Evolutionary conservation across 768 basidiomycete genomes (phyloP), one percentile per base, ranked within the genome.

Genomic region (Xerocomellus intermedius): DNA sequence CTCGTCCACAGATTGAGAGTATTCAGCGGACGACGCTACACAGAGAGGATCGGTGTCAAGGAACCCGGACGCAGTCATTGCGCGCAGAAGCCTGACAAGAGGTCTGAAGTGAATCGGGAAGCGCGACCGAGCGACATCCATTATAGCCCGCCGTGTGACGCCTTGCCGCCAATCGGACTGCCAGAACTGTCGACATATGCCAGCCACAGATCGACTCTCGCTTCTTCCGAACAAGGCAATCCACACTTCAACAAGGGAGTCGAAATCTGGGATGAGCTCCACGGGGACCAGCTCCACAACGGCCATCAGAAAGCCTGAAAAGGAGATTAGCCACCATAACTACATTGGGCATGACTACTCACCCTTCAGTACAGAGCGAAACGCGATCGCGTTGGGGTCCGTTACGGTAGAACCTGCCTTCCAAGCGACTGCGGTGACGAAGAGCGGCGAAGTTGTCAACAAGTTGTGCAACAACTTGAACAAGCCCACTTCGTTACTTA

Each of bases 341-440:
- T n/a, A 24, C 16, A 16, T 41, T 13, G 30, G 39, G 7, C 32
- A 7, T 42, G 51, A 36, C 19, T 5, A 66, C 76, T 33, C 42
- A 91, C 93, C 90, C 82, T 94, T 96, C 50, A 94, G 61, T 14
- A 94, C 86, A 7, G 90, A 89, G 33, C 92, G 83, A 65, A 83
- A 91, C 0, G 87, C 87, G 24, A 89, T 81, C 1, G 86, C 83
- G 63, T 94, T 93, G 1, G 87, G 83, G 61, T 89, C 87, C 10
- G 84, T 85, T 16, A 90, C 74, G 1, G 81, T 77, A 12, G 88
- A 89, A 2, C 81, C 87, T 8, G 78, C 79, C 51, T 78, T 83
- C 83, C 85, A 87, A 2, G 89, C 86, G 9, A 81, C 67, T 8
- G 87, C 75, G 12, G 88, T 87, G 16, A 91, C 89, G 58, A 93